Conservation (phyloP, 2,329 filamentous ascomycete genomes). For the Xylaria sp. region DNA sequence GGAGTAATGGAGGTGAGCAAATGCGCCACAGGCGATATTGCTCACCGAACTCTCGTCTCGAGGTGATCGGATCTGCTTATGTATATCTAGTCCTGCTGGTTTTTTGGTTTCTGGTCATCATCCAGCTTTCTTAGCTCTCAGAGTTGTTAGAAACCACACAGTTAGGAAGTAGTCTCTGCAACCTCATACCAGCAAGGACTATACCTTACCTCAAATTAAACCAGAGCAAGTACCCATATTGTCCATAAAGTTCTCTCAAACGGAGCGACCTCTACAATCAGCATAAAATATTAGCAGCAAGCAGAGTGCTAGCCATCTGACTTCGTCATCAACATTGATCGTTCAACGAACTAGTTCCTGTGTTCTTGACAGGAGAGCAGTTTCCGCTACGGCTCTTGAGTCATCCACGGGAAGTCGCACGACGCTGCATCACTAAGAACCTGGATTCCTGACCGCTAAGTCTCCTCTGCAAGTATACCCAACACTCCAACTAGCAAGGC, state of each 20-base stretch:
- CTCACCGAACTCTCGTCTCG: constrained; percentile 37
- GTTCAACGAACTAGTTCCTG: constrained; percentile 36
- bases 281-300: constrained; percentile 5
- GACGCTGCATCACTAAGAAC: constrained; percentile 49
- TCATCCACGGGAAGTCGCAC: constrained; percentile 50
- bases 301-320: constrained; percentile 16
- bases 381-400: constrained; percentile 46
- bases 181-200: constrained; percentile 2
- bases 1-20: constrained; percentile 27
- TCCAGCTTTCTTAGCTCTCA: constrained; percentile 23
- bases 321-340: constrained; percentile 18
- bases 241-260: constrained; percentile 26
- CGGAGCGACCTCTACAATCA: constrained; percentile 6
- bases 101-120: constrained; percentile 13
- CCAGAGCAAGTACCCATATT: constrained; percentile 19
- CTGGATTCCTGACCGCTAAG: constrained; percentile 48
- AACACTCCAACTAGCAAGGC: constrained; percentile 41
- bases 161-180: constrained; percentile 13
- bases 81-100: constrained; percentile 29
- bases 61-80: constrained; percentile 24
- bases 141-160: constrained; percentile 11
- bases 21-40: constrained; percentile 40
- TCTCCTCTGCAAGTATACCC: constrained; percentile 48
- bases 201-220: constrained; percentile 8
- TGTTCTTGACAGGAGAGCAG: constrained; percentile 34